Evolutionary conservation across 1,284 basidiomycete genomes (phyloP), one percentile per base, ranked within the genome.

Genomic region (Meripilus lineatus): DNA sequence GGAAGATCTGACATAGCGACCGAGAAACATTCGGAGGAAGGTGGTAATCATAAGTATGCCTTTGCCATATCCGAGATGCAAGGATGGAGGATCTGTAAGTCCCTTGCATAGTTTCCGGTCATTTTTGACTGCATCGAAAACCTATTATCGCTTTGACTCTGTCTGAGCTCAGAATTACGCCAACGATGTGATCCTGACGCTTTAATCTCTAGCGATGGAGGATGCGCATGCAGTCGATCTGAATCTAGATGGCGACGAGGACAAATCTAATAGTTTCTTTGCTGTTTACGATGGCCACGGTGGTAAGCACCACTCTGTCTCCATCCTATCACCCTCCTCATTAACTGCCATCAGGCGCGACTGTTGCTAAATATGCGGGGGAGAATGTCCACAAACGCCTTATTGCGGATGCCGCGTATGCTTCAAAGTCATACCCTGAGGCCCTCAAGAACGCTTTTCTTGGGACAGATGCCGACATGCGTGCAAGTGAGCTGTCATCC

Each of bases 201-300:
- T 46, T 42, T 38, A 42, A 40, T 45, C 47, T 57, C 46, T 62
- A 94, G 91, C 85, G 57, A 99, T 99, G 96, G 96, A 99, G 70
- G 96, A 99, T 62, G 84, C 95, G 2, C 96, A 99, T 67, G 77
- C 92, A n/a, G 77, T 84, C 40, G 71, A 92, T 23, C 71, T 98
- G 32, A 71, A 79, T 48, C 66, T 89, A 45, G 82, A 82, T 45
- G 71, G 71, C 26, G 45, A 65, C 34, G 58, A 69, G 4, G 72
- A 77, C n/a, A 32, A 46, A 7, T 72, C 73, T 14, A 87, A 87
- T 60, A 72, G 83, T 1, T 95, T 98, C 67, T 97, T 98, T 58
- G 95, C 89, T 28, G 94, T 99, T 1, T 99, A 97, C 61, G 96
- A 99, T 67, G 96, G 96, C 18, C 96, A 99, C 61, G 96, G 96